Base-by-base conservation (phyloP, 2,329 filamentous ascomycete genomes). In the Monosporascus ibericus region DNA sequence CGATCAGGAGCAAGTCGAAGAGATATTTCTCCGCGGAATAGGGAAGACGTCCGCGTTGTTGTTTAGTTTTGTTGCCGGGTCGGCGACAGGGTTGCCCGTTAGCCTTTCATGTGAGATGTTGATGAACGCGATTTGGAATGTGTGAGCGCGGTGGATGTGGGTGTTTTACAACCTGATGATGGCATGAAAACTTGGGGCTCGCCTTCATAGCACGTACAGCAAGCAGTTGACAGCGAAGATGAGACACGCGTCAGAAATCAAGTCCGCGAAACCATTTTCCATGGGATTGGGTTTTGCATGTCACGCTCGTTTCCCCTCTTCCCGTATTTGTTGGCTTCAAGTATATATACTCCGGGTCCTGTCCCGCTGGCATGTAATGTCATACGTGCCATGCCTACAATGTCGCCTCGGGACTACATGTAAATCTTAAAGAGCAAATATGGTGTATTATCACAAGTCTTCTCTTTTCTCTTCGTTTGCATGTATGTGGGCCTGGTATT, bases 1-100 rank as follows among this genome's bases (percentile, higher is more conserved):
- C 86, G 60, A 73, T 82, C 2, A 76, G 80, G 60, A 86, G 75
- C 62, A 85, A 84, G 64, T 79, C 82, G 42, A 90, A 89, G 67
- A 77, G 85, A 52, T 90, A 90, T 63, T 90, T 90, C 66, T 80
- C 82, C 3, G 84, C 85, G 3, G 85, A 87, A 50, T 82, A 46
- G 42, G 14, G 14, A 15, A 44, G 58, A 72, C 15, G 20, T 17
- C 18, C 24, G 24, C 40, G 15, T 38, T 15, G 7, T 39, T 40
- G 20, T 34, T 15, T 14, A 9, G 17, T 40, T n/a, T 18, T 9
- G 17, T 8, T 40, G 3, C 37, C 17, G 11, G 17, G 17, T 40
- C 38, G 17, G 17, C 18, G 38, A 40, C 6, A 18, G 30, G 30
- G 11, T 11, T 34, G 9, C 30, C 30, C 9, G 30, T 34, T 34